Conservation (phyloP, 1,139 yeast species). For the Candida smagusa region DNA sequence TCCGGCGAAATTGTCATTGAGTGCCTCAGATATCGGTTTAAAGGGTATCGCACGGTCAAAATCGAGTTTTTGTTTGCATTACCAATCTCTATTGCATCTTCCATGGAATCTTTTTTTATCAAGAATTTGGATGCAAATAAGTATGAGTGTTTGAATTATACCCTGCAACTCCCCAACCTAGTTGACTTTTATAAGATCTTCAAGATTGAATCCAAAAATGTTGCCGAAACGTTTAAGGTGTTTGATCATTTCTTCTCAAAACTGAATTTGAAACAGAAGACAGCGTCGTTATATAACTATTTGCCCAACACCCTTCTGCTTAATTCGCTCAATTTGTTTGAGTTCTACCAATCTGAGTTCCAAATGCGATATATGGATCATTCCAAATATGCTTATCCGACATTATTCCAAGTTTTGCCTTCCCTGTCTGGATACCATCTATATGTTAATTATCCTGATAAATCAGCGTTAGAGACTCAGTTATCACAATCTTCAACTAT, state of each 20-base stretch:
- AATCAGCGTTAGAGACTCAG: slow-evolving; percentile 6
- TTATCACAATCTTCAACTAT: slow-evolving; percentile 5
- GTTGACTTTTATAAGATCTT: slow-evolving; percentile 8
- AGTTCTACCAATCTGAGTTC: slow-evolving; percentile 9
- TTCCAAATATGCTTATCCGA: slow-evolving; percentile 3
- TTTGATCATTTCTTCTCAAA: slow-evolving; percentile 4
- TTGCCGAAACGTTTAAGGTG: slow-evolving; percentile 1
- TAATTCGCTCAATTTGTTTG: slow-evolving; percentile 2
- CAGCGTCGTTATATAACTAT: slow-evolving; percentile 2
- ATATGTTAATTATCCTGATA: slow-evolving; percentile 5
- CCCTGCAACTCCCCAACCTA: slow-evolving; percentile 4
- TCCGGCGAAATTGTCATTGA: slow-evolving; percentile 13
- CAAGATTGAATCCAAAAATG: slow-evolving; percentile 4
- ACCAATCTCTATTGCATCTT: slow-evolving; percentile 8
- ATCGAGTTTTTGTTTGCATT: slow-evolving; percentile 10
- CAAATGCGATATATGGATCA: slow-evolving; percentile 7
- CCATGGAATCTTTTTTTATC: slow-evolving; percentile 9
- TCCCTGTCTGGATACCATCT: slow-evolving; percentile 2
- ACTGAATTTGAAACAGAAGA: neutral
- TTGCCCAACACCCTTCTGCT: slow-evolving; percentile 3
- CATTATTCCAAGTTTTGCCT: slow-evolving; percentile 1
- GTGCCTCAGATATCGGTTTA: slow-evolving; percentile 9
- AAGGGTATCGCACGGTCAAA: slow-evolving; percentile 8
- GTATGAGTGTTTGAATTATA: slow-evolving; percentile 9
- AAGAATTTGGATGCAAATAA: slow-evolving; percentile 4